Evolutionary conservation across 2,329 filamentous ascomycete genomes (phyloP), one percentile per base, ranked within the genome.

Genomic region (Coniochaeta sp.): DNA sequence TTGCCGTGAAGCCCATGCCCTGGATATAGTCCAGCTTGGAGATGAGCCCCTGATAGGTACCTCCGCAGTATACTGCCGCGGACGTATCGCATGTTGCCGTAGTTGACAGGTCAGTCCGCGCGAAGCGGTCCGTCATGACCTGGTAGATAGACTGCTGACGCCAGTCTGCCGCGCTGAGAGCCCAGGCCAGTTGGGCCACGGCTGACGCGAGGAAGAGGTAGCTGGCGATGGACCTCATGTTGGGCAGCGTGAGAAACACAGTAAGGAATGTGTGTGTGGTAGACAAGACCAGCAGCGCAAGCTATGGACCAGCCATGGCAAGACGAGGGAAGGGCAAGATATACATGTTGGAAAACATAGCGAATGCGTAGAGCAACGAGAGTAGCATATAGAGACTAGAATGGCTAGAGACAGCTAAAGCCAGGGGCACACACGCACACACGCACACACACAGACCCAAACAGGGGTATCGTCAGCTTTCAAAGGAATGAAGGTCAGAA

Each of bases 21-120:
- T 80, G 73, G 62, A 81, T 80, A 63, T 81, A 81, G 65, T 80
- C 78, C 24, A 81, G 70, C 58, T 75, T 70, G 59, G 76, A 75
- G 50, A 76, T 76, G 57, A 82, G 71, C 1, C 80, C 80, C 34
- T 67, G 62, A 70, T 75, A 83, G 11, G 76, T 77, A 22, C 80
- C 80, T 52, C 78, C 78, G 62, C 80, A 82, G 68, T 81, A 81
- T 24, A 66, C 64, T 54, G 66, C 62, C n/a, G 63, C 57, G 2
- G 60, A 63, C 4, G 72, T 61, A 58, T 72, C 65, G 60, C 73
- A 75, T 4, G 64, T 43, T 16, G 69, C 69, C 11, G 71, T 71
- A 8, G 72, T 75, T 11, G 73, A 73, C 14, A 71, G 69, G 59
- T 74, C 70, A 7, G 70, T 71, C 34, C 71, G 70, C 19, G 75